These are phyloP conservation scores for Phyllosticta capitalensis DNA, from an alignment of 2,329 filamentous ascomycete species.

Conservation along the genomic window DNA sequence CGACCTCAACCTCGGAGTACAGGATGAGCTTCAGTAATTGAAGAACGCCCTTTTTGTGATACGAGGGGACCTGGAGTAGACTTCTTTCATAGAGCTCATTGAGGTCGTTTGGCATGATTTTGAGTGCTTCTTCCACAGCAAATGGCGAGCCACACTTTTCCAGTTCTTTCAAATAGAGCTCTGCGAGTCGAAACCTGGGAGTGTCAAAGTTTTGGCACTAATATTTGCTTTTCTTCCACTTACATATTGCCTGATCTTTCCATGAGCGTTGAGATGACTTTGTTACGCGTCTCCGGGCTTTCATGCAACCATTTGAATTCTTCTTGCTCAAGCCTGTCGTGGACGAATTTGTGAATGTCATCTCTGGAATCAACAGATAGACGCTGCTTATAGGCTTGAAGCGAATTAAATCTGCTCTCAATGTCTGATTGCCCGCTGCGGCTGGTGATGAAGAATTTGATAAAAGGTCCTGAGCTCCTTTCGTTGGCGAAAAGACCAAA, in stretches of 20 bases:
- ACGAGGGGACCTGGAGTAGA: not conserved
- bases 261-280: not conserved
- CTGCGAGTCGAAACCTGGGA: not conserved
- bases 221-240: not conserved
- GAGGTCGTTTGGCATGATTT: not conserved
- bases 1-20: not conserved
- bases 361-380: not conserved
- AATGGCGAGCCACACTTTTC: not conserved
- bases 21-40: not conserved
- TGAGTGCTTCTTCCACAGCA: not conserved
- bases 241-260: not conserved
- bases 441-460: not conserved
- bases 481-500: not conserved
- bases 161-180: not conserved
- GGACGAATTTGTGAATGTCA: not conserved
- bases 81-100: not conserved
- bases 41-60: not conserved
- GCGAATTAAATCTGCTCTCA: not conserved
- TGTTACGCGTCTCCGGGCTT: not conserved
- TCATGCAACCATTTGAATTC: not conserved
- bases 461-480: fast-evolving
- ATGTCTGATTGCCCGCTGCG: not conserved
- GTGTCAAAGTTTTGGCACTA: not conserved
- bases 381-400: not conserved
- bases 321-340: not conserved